These are phyloP conservation scores for Meredithiella fracta DNA, from an alignment of 2,329 filamentous ascomycete genomes.

Conservation along the genomic window DNA sequence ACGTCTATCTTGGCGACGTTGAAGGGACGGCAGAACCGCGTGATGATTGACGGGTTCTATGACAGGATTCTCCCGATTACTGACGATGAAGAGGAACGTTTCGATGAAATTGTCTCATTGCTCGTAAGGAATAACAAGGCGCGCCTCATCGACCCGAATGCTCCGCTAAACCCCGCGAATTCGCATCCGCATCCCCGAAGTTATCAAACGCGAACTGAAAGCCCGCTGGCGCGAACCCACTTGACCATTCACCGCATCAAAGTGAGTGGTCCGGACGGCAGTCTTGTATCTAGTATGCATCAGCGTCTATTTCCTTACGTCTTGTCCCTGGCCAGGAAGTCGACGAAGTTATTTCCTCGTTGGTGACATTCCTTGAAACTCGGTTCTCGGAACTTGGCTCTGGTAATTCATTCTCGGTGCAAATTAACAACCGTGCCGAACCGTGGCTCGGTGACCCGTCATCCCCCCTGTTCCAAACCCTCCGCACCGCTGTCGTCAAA, in stretches of 20 bases:
- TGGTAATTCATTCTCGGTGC: conserved; percentile 63
- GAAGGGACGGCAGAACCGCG: conserved; percentile 62
- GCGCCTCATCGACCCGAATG: background rate
- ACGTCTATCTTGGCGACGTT: conserved; percentile 68
- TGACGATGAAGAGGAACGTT: conserved; percentile 59
- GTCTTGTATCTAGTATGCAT: conserved; percentile 80
- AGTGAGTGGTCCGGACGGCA: conserved; percentile 79
- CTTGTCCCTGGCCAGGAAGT: conserved; percentile 89
- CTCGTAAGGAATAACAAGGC: conserved; percentile 40
- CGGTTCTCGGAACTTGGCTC: conserved; percentile 63
- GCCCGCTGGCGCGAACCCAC: conserved; percentile 84
- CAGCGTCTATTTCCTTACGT: conserved; percentile 74
- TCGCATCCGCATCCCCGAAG: background rate
- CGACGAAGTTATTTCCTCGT: conserved; percentile 50
- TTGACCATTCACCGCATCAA: conserved; percentile 88
- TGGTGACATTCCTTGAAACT: conserved; percentile 50
- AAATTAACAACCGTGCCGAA: conserved; percentile 84
- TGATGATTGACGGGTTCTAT: conserved; percentile 80
- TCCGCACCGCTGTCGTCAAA: conserved; percentile 69
- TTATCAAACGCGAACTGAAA: conserved; percentile 69
- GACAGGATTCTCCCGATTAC: conserved; percentile 65
- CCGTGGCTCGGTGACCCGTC: conserved; percentile 88
- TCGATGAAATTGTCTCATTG: conserved; percentile 67
- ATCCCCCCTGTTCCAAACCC: conserved; percentile 77
- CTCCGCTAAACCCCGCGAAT: background rate